These are phyloP conservation scores for Candida pseudoviswanathii DNA, from an alignment of 1,139 yeast genomes.

Conservation along the genomic window DNA sequence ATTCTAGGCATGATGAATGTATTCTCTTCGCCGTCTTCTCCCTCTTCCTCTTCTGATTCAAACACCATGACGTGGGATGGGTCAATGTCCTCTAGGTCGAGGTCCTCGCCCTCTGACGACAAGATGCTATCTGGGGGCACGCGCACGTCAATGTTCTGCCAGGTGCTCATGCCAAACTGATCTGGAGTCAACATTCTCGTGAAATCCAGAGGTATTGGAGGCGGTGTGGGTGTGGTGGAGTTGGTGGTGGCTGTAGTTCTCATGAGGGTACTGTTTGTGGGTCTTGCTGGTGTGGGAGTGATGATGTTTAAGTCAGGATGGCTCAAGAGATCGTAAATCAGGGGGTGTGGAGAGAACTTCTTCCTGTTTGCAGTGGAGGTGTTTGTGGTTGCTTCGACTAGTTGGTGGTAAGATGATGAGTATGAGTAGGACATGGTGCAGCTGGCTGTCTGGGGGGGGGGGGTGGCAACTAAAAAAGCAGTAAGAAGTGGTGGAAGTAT, in stretches of 20 bases:
- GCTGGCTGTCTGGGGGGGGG: neutral
- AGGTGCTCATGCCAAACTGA: slow-evolving; percentile 2
- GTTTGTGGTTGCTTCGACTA: neutral
- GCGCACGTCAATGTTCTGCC: slow-evolving; percentile 1
- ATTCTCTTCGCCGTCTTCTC: neutral
- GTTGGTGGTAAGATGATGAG: neutral
- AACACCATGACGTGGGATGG: neutral
- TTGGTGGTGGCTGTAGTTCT: neutral
- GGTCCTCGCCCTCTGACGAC: slow-evolving; percentile 2
- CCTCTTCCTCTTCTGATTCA: slow-evolving; percentile 3
- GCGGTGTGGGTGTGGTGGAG: neutral
- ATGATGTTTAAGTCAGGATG: neutral
- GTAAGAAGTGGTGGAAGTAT: neutral
- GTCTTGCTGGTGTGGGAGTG: neutral
- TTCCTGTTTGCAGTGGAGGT: too few relatives aligned
- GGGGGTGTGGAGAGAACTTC: slow-evolving; percentile 3
- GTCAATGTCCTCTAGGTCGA: neutral
- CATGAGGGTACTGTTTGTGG: neutral
- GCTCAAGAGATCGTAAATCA: slow-evolving; percentile 2
- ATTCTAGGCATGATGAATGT: slow-evolving; percentile 4
- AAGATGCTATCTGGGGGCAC: slow-evolving; percentile 5
- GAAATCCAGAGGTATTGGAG: neutral
- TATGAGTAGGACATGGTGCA: neutral
- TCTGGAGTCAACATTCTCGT: neutral
- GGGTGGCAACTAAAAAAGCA: neutral